Conservation (phyloP, 1,139 yeast species). For the Yamadazyma conglobata region DNA sequence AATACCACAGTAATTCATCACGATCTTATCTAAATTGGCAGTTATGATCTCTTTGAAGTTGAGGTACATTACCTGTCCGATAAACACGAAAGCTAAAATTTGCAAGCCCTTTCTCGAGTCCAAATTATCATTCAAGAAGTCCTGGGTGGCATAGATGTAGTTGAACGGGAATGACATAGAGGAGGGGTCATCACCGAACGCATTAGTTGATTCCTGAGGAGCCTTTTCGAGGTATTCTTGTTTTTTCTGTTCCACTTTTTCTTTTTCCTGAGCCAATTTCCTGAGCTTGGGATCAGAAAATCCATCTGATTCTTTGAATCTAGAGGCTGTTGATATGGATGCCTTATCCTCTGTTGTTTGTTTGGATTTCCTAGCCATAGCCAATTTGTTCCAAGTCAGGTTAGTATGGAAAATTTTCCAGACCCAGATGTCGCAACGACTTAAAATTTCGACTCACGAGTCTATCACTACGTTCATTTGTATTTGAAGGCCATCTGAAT, state of each 20-base stretch:
- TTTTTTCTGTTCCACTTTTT: conserved; percentile 9
- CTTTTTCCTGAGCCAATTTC: conserved; percentile 3
- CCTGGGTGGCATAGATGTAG: conserved; percentile 33
- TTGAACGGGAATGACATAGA: conserved; percentile 25
- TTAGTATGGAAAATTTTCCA: too few relatives aligned
- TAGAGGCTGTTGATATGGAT: conserved; percentile 20
- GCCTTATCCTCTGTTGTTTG: conserved; percentile 5
- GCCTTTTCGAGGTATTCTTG: conserved; percentile 5
- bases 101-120: conserved; percentile 32
- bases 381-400: too few relatives aligned
- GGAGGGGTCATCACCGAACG: conserved; percentile 18
- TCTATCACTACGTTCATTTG: too few relatives aligned
- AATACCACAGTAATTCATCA: conserved; percentile 36
- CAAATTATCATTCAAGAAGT: conserved; percentile 37
- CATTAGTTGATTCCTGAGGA: conserved; percentile 6
- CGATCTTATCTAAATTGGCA: conserved; percentile 23
- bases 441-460: too few relatives aligned
- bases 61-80: conserved; percentile 30
- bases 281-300: conserved; percentile 6
- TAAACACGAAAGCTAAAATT: conserved; percentile 27
- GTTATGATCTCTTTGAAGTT: conserved; percentile 17
- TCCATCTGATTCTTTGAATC: conserved; percentile 18
- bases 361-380: conserved; percentile 15
- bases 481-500: too few relatives aligned
- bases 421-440: too few relatives aligned